Evolutionary conservation across 2,329 filamentous ascomycete species (phyloP), one percentile per base, ranked within the genome.

Genomic region (Colletotrichum musicola): DNA sequence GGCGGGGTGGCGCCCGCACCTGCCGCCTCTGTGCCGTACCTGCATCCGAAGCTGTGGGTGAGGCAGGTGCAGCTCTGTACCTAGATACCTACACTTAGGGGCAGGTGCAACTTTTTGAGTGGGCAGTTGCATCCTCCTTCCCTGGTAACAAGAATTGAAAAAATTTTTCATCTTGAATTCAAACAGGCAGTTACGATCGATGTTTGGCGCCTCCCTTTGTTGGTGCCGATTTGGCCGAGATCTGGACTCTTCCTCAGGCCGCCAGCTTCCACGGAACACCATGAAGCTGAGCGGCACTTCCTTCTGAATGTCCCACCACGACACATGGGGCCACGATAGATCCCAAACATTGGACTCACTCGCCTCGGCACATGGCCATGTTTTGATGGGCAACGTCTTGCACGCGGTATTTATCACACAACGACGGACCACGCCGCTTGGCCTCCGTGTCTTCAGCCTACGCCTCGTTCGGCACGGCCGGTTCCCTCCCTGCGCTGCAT

Each of bases 261-360:
- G 30, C 30, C 30, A 35, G 12, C 14, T 4, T 42, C 40, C 0
- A 42, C 22, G 22, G 22, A 25, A 13, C 40, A 35, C 40, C 40
- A 6, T 14, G 13, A 42, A 42, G 40, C 40, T 42, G 14, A 42
- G n/a, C 35, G 14, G 14, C 16, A 25, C 42, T 59, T 55, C 35
- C 25, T 67, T 59, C 54, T 51, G n/a, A 10, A 9, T 56, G 66
- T 61, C 56, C 54, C 64, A 64, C 40, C 35, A 6, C 55, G 18
- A 38, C 47, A 56, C 44, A 65, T 51, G 16, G 65, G 55, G n/a
- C 22, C 50, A 27, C 35, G 55, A 61, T 56, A 54, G 40, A 65
- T 57, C 66, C 50, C 42, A 69, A 66, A 69, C 66, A 69, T 66
- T 69, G 66, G 66, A 56, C 27, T 65, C 62, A 69, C 46, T 56